Percentiles rank a stretch among this genome's conserved stretches.
phyloP scores from a whole-genome alignment of 2,329 filamentous ascomycete genomes.

The Rachicladosporium sp. region DNA sequence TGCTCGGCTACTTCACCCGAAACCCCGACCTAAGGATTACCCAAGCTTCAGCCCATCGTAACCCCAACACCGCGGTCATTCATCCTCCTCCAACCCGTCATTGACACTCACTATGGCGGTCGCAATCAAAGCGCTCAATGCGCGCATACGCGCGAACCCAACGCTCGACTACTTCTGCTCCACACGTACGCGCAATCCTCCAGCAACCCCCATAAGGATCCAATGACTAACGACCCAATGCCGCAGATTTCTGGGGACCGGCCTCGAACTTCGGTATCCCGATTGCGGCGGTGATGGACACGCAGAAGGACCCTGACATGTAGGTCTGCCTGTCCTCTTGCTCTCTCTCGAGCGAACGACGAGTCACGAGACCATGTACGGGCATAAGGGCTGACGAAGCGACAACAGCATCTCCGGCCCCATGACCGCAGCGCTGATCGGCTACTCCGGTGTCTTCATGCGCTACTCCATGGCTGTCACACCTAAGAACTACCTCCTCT shows the following conservation, averaged over 20 bases:
- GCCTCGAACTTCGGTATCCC: conserved; percentile 43
- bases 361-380: neutral
- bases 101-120: conserved; percentile 31
- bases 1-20: too few species aligned
- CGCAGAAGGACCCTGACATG: conserved; percentile 42
- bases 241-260: conserved; percentile 40
- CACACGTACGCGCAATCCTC: conserved; percentile 32
- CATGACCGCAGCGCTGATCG: conserved; percentile 49
- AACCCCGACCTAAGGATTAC: too few species aligned
- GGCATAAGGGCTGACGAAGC: conserved; percentile 2
- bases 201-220: too few species aligned
- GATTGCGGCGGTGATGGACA: conserved; percentile 41
- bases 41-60: too few species aligned
- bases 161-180: conserved; percentile 41
- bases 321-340: conserved; percentile 16
- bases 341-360: too few species aligned
- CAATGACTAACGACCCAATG: conserved; percentile 26
- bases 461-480: conserved; percentile 52
- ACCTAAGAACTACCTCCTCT: conserved; percentile 55
- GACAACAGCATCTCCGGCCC: conserved; percentile 47
- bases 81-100: too few species aligned
- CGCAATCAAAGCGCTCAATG: conserved; percentile 42
- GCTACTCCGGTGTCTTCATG: conserved; percentile 55
- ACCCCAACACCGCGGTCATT: too few species aligned
- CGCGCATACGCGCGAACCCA: conserved; percentile 39